A percentile compares a stretch with the other conserved stretches of the same genome.
Conservation (phyloP, 2,329 filamentous ascomycete genomes). For the Beauveria caledonica region DNA sequence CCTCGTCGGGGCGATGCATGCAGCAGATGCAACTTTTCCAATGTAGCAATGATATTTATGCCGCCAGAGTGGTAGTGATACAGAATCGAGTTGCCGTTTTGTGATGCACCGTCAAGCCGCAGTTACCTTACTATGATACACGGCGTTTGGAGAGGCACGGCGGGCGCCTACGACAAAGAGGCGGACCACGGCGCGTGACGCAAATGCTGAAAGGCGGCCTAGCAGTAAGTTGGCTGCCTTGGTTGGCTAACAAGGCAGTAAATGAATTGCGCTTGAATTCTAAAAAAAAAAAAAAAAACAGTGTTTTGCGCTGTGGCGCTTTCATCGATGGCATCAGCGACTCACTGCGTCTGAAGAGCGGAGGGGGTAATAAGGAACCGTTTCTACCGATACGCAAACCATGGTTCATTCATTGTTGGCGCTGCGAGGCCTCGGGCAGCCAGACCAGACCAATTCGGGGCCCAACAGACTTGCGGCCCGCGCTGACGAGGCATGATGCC, state of each 20-base stretch:
- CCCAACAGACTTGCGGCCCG: background rate
- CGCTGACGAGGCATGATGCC: background rate
- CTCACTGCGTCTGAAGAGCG: background rate
- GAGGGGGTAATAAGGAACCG: background rate
- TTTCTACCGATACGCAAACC: no score
- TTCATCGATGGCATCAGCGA: background rate
- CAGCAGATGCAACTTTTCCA: background rate
- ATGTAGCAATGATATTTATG: background rate
- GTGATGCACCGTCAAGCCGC: background rate
- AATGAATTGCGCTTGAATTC: background rate
- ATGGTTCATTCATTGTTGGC: background rate
- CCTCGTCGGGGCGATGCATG: background rate
- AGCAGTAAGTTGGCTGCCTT: background rate
- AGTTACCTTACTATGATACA: background rate
- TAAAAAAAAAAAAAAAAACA: no score
- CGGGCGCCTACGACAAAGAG: conserved; percentile 1
- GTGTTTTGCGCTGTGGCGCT: background rate
- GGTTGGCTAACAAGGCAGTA: background rate
- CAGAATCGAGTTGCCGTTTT: background rate
- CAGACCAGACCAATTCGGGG: background rate
- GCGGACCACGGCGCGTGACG: background rate
- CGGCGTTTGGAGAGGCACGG: background rate
- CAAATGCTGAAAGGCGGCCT: background rate
- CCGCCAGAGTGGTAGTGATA: background rate
- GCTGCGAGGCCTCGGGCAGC: background rate